Conservation (phyloP, 2,329 filamentous ascomycete species). For the Fusarium sp. region DNA sequence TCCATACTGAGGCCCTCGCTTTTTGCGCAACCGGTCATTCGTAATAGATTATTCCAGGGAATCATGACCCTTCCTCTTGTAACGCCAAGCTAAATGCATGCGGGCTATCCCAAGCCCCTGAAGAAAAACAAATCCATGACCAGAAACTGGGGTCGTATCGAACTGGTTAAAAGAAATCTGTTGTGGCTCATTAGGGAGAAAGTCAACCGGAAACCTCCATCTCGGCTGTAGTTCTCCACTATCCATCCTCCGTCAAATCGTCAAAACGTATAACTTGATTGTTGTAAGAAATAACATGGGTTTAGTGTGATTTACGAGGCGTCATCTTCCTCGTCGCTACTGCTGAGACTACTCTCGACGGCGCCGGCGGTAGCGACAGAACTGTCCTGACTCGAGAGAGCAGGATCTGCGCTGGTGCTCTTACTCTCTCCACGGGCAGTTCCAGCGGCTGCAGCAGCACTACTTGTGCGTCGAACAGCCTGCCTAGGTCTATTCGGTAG, state of each 20-base stretch:
- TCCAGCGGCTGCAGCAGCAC: slow-evolving; percentile 49
- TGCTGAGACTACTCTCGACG: slow-evolving; percentile 53
- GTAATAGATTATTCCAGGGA: slow-evolving; percentile 21
- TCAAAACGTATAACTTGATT: slow-evolving; percentile 3
- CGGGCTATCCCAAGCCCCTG: slow-evolving; percentile 15
- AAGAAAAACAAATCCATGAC: slow-evolving; percentile 9
- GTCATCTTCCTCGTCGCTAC: slow-evolving; percentile 48
- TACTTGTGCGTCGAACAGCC: slow-evolving; percentile 42
- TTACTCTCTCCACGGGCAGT: slow-evolving; percentile 48
- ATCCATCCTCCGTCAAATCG: slow-evolving; percentile 1
- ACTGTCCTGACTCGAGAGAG: slow-evolving; percentile 46
- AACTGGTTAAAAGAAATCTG: slow-evolving; percentile 1
- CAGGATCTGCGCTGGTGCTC: slow-evolving; percentile 46
- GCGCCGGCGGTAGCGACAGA: slow-evolving; percentile 57
- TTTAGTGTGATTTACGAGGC: not conserved
- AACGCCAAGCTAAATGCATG: slow-evolving; percentile 43
- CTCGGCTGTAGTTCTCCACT: not conserved
- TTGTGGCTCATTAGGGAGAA: slow-evolving; percentile 1
- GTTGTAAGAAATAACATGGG: not conserved
- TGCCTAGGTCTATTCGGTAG: slow-evolving; percentile 35
- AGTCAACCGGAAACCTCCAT: not conserved
- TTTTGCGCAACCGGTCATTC: slow-evolving; percentile 4
- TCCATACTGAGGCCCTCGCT: slow-evolving; percentile 1
- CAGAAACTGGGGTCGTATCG: not conserved
- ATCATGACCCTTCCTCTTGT: slow-evolving; percentile 25